Evolutionary conservation across 306 rosid species (phyloP), one percentile per base, ranked within the genome.

Genomic region (Cucurbita pepo): DNA sequence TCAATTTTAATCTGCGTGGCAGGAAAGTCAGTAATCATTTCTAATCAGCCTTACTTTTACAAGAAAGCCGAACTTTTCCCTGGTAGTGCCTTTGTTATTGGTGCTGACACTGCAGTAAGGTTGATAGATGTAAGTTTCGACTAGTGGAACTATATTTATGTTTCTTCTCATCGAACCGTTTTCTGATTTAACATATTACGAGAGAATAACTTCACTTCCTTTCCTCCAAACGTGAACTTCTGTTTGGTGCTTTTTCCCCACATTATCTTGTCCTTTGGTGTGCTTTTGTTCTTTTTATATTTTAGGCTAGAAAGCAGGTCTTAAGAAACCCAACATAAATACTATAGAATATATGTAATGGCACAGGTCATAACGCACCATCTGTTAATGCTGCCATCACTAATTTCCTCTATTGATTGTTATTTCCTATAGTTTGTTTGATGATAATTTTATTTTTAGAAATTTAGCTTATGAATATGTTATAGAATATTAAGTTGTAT

Each of bases 41-140:
- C 98, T 74, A 94, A 81, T 81, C 92, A 90, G 74, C 97, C 97
- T 55, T 90, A 65, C 70, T 90, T 94, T 76, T 89, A 90, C 63
- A 89, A 90, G 88, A 94, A 90, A 86, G 96, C 95, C 43, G 96
- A 90, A 79, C 83, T 89, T 62, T 94, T 90, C 81, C 97, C 96
- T 7, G 96, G 96, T 77, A 89, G 95, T 86, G 90, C 92, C 51
- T 94, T 94, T 82, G 96, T 94, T 77, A 87, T 90, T 81, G 97
- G 98, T 19, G 95, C 84, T 47, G 98, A 94, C 82, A 94, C 98
- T 43, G 97, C 85, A 80, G 92, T 76, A 77, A 87, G 98, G 87
- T 83, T 90, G 75, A 78, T 90, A 48, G 70, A 90, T 77, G 97
- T 94, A 94, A 44, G 97, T 51, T 77, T 55, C 13, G 16, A 43